These are phyloP conservation scores for Backusella sp. DNA, from an alignment of 192 early-diverging fungal genomes.

Conservation along the genomic window DNA sequence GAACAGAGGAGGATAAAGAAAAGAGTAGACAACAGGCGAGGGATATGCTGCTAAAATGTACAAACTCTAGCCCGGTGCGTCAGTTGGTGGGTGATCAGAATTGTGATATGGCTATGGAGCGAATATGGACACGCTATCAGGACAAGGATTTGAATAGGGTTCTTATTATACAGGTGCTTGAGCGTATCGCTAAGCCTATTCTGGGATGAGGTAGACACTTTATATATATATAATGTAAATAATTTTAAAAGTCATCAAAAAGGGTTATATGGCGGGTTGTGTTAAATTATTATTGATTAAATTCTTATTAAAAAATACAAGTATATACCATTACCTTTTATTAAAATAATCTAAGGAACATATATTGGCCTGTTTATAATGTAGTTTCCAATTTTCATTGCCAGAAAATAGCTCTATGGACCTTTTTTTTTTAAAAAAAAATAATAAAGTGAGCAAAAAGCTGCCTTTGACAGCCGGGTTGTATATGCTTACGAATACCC, in stretches of 20 bases:
- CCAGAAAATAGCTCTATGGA: too few species aligned
- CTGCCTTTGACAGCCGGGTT: too few species aligned
- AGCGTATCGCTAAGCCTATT: slow-evolving; percentile 21
- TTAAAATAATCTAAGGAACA: background rate
- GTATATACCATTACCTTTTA: background rate
- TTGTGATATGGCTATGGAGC: slow-evolving; percentile 30
- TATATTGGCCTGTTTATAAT: background rate
- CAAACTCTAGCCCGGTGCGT: slow-evolving; percentile 19
- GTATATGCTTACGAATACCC: too few species aligned
- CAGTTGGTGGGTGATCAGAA: slow-evolving; percentile 39
- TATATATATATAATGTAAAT: background rate
- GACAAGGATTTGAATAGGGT: slow-evolving; percentile 29
- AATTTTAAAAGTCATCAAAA: background rate
- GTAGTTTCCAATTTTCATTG: too few species aligned
- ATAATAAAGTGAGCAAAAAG: too few species aligned
- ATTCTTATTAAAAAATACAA: background rate
- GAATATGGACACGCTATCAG: slow-evolving; percentile 29
- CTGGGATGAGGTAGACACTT: slow-evolving; percentile 13
- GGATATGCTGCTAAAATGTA: slow-evolving; percentile 18
- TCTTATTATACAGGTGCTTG: slow-evolving; percentile 33
- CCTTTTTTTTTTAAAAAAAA: too few species aligned
- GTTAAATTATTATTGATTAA: too few species aligned
- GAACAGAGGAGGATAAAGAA: slow-evolving; percentile 29
- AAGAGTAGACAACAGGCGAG: slow-evolving; percentile 20
- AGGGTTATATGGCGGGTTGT: background rate